These are phyloP conservation scores for Oryza meridionalis DNA, from an alignment of 176 grass and related monocot species.

Conservation along the genomic window DNA sequence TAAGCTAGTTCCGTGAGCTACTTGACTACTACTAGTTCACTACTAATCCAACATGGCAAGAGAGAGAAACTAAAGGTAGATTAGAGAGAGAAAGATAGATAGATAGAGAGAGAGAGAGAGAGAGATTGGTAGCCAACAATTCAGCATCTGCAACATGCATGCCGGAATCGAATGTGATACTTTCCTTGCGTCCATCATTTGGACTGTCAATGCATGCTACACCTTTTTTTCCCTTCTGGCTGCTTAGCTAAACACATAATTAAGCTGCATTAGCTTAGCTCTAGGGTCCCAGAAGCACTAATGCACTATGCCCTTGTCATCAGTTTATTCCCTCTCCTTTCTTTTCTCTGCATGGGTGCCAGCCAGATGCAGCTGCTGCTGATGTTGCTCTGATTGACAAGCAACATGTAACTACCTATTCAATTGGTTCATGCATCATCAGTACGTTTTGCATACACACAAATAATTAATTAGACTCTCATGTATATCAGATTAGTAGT, in stretches of 20 bases:
- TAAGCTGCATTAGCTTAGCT: neutral
- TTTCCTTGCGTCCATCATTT: neutral
- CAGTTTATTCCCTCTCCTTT: neutral
- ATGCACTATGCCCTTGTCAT: neutral
- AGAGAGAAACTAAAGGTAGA: neutral
- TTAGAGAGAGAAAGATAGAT: neutral
- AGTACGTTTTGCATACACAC: no score
- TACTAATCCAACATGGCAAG: neutral
- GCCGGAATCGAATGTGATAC: slow-evolving; percentile 15
- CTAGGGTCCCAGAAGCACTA: neutral
- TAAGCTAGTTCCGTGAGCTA: neutral
- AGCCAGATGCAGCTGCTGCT: neutral
- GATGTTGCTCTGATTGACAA: neutral
- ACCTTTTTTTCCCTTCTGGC: neutral
- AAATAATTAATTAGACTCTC: neutral
- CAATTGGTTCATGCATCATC: no score
- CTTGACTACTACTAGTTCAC: neutral
- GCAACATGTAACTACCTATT: neutral
- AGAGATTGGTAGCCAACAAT: neutral
- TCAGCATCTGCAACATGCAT: neutral
- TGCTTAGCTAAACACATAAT: neutral
- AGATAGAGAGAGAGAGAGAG: no score
- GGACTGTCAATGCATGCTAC: no score
- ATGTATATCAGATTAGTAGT: neutral
- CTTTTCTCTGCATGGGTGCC: neutral